Evolutionary conservation across 2,329 filamentous ascomycete species (phyloP).

Genomic region (Metarhizium brunneum): DNA sequence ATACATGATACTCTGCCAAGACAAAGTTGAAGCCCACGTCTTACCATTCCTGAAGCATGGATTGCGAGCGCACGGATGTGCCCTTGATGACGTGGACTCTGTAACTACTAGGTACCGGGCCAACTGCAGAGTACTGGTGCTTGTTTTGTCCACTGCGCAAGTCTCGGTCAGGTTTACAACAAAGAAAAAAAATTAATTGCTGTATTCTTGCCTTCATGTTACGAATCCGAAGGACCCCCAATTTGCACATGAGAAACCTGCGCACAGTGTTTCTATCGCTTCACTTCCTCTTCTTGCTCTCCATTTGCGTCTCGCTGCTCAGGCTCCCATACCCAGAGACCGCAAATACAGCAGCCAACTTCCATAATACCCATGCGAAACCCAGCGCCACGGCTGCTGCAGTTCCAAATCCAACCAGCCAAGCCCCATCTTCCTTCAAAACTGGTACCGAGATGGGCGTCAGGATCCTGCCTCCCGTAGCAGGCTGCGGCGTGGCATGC

Average conservation of each 20-base stretch:
- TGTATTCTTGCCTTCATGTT: background rate
- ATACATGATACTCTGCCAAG: too few species aligned
- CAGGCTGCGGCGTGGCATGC: conserved; percentile 53
- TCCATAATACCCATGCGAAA: conserved; percentile 62
- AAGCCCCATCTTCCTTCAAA: conserved; percentile 41
- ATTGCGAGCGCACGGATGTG: background rate
- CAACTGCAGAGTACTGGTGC: too few species aligned
- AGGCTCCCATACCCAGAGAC: conserved; percentile 1
- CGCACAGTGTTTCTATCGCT: background rate
- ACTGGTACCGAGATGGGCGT: conserved; percentile 57
- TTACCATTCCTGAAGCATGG: background rate
- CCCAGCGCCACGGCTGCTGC: conserved; percentile 50
- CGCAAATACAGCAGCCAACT: conserved; percentile 26
- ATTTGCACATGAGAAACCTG: background rate
- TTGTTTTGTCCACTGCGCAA: too few species aligned
- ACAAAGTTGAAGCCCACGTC: too few species aligned
- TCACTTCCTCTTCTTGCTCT: conserved; percentile 4
- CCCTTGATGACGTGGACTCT: background rate
- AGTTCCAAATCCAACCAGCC: conserved; percentile 46
- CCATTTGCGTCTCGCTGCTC: background rate
- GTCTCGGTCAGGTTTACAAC: too few species aligned
- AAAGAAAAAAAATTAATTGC: too few species aligned
- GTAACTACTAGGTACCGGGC: background rate
- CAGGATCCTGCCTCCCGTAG: conserved; percentile 30
- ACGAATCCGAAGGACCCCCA: background rate